A percentile compares a stretch with the other conserved stretches of the same genome.
phyloP scores from a whole-genome alignment of 805 yeast genomes.

The Starmerella lactis-condensi region DNA sequence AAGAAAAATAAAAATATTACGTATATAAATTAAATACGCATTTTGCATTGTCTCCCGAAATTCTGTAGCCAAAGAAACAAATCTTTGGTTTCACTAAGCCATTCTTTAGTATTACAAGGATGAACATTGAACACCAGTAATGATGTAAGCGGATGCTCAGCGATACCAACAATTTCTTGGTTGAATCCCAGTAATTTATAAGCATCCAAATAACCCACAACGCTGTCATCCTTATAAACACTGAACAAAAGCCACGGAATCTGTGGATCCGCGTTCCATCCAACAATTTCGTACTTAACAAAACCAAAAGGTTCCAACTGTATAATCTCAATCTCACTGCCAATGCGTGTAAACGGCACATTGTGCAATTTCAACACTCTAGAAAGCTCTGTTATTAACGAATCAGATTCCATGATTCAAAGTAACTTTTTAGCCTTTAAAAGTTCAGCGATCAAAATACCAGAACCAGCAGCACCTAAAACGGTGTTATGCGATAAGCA shows the following conservation, averaged over 20 bases:
- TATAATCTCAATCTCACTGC: not conserved
- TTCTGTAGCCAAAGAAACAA: conserved; percentile 19
- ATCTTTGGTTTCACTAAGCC: conserved; percentile 18
- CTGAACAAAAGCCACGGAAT: conserved; percentile 20
- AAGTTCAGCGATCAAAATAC: conserved; percentile 85
- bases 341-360: not conserved
- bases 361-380: no score
- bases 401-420: no score
- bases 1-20: no score
- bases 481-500: conserved; percentile 94
- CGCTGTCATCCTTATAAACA: conserved; percentile 7
- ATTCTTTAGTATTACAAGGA: conserved; percentile 26
- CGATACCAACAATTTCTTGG: conserved; percentile 7
- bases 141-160: conserved; percentile 19
- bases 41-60: conserved; percentile 13
- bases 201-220: conserved; percentile 2
- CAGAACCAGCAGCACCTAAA: conserved; percentile 98
- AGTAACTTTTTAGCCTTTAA: conserved; percentile 58
- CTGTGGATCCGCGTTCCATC: conserved; percentile 20
- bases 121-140: conserved; percentile 23
- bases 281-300: conserved; percentile 12
- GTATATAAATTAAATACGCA: not conserved
- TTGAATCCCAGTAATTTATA: conserved; percentile 3
- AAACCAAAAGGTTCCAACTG: conserved; percentile 2
- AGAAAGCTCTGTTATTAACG: no score